Evolutionary conservation across 2,329 filamentous ascomycete species (phyloP), one percentile per base, ranked within the genome.

Genomic region (Aspergillus sp.): DNA sequence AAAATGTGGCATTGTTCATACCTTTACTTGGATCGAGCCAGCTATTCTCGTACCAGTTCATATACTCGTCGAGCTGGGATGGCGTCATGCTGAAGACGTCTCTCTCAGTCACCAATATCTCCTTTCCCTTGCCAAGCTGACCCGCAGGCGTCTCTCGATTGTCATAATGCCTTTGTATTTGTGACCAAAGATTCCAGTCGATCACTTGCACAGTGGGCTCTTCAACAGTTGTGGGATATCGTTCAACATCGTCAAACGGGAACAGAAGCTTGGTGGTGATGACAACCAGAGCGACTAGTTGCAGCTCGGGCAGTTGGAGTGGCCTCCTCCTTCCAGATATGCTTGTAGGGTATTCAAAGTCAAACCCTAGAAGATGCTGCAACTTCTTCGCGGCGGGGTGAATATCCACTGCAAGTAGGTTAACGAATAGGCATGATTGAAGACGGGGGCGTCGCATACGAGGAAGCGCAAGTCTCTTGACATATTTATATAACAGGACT

Each of bases 191-290:
- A 0, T 75, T 64, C 94, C 94, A 98, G 70, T 94, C 80, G 58
- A 97, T 80, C 19, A 76, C 74, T n/a, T 87, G 75, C 3, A 80
- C 80, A 13, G 85, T 81, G 1, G 87, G 83, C 60, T 91, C 88
- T 8, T 78, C 77, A 13, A 78, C 65, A 17, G 79, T 81, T 38
- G 71, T 74, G 7, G 82, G 83, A 65, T 81, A 79, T 44, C 88
- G 80, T 55, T 80, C 73, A 11, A 82, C 69, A 21, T 80, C 78
- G 68, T 91, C 86, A 48, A 96, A 86, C 0, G 94, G 91, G 68
- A 91, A 92, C 19, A 90, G 81, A 2, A 96, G 74, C 68, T 97
- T 97, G 3, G 89, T 87, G 3, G 90, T 86, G 13, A 96, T 82
- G 2, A 96, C 80, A 3, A 96, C 74, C 3, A 91, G 78, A 3